A percentile compares a stretch with the other conserved stretches of the same genome.
phyloP scores from a whole-genome alignment of 345 rosid species.

The Abelmoschus esculentus region DNA sequence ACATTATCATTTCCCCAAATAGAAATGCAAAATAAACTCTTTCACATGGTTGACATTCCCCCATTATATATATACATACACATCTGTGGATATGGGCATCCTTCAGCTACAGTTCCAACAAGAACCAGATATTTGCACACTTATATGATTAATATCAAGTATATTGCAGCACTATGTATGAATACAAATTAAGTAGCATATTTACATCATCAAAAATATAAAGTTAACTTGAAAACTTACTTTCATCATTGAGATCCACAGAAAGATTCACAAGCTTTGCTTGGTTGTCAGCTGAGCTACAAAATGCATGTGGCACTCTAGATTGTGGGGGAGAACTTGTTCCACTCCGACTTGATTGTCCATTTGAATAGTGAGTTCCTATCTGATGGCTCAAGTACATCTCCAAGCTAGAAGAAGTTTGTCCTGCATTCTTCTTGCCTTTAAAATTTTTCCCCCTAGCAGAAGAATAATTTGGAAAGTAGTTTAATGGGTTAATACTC shows the following conservation, averaged over 20 bases:
- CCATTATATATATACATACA: no score
- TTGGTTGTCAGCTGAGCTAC: constrained; percentile 36
- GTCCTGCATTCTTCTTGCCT: constrained; percentile 44
- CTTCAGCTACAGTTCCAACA: neutral
- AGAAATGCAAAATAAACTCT: neutral
- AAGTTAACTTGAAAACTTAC: neutral
- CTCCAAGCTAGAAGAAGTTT: constrained; percentile 45
- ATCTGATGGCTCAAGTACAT: constrained; percentile 45
- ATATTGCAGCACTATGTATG: neutral
- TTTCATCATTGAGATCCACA: constrained; percentile 8
- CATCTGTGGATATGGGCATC: neutral
- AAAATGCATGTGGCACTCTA: constrained; percentile 22
- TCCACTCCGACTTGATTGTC: constrained; percentile 34
- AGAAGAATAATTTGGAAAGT: neutral
- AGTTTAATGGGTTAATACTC: neutral
- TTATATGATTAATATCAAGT: neutral
- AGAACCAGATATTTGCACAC: neutral
- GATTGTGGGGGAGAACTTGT: constrained; percentile 35
- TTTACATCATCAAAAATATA: neutral
- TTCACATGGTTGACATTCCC: neutral
- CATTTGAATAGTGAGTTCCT: constrained; percentile 35
- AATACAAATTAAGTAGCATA: neutral
- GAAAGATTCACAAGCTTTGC: constrained; percentile 1
- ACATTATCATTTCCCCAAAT: neutral
- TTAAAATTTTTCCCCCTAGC: constrained; percentile 50